Conservation (phyloP, 768 basidiomycete species). For the Coprinopsis strossmayeri region DNA sequence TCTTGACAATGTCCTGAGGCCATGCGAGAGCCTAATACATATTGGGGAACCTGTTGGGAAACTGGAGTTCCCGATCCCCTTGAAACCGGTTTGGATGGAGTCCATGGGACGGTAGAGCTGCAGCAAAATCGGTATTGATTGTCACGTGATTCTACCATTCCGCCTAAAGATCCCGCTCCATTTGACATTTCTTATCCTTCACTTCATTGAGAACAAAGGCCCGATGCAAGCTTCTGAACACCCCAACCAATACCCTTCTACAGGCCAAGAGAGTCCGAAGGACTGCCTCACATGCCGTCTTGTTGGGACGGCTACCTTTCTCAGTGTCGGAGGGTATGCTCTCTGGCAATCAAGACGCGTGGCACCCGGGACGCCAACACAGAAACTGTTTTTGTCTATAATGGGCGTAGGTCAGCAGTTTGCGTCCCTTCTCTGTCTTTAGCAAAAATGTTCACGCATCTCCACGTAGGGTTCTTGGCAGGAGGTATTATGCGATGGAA, state of each 20-base stretch:
- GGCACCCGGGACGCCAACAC: conserved; percentile 53
- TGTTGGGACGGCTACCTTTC: conserved; percentile 59
- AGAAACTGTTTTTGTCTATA: conserved; percentile 57
- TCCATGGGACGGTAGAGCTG: too few relatives aligned
- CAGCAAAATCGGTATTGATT: too few relatives aligned
- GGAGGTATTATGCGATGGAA: conserved; percentile 36
- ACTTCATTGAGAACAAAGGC: background rate
- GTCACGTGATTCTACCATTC: too few relatives aligned
- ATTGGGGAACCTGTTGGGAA: too few relatives aligned
- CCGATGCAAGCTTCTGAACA: conserved; percentile 1
- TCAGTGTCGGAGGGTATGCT: conserved; percentile 60
- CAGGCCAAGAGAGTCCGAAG: conserved; percentile 14
- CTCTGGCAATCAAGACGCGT: conserved; percentile 55
- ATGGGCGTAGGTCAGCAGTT: conserved; percentile 50
- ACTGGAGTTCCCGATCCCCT: too few relatives aligned
- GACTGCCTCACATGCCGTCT: conserved; percentile 70
- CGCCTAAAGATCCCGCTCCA: background rate
- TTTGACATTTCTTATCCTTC: background rate
- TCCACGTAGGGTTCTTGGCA: conserved; percentile 24
- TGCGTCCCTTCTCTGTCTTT: background rate
- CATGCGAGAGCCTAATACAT: too few relatives aligned
- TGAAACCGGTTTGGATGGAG: too few relatives aligned
- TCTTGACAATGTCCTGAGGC: too few relatives aligned
- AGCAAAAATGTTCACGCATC: background rate
- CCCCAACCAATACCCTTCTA: background rate